Evolutionary conservation across 441 rosid genomes (phyloP), one percentile per base, ranked within the genome.

Genomic region (Flueggea neowawraea): DNA sequence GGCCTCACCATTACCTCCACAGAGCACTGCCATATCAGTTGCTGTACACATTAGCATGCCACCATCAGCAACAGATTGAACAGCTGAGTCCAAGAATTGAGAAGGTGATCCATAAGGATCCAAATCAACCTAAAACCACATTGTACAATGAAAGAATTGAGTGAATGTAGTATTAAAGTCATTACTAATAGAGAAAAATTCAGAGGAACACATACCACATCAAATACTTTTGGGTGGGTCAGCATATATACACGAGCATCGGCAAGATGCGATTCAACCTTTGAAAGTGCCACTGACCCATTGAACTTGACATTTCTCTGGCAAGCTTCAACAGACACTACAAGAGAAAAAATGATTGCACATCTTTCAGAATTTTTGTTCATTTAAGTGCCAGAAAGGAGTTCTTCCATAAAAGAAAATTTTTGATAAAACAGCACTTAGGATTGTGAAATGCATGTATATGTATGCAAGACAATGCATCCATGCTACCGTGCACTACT

Each of bases 51-150:
- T 86, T 61, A 95, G 80, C 77, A 91, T 58, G 75, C 98, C 99
- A 63, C 98, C 99, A 82, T 95, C 98, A 59, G 64, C 89, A 76
- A 90, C 98, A 55, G 93, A 89, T 64, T 95, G 99, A 70, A 95
- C 89, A 47, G 99, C 98, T 52, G 97, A 90, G 71, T 95, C 99
- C 80, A 95, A 85, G 78, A 95, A 95, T 22, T 90, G 70, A 15
- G 99, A 89, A 45, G 99, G 99, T 1, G 99, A 81, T 69, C 99
- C 99, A 63, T 95, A 95, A 63, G 99, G 99, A 80, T 95, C 99
- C 55, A 91, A 96, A 84, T 95, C 99, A 82, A 95, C 98, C 99
- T 91, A 80, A 70, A 69, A 80, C 17, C 67, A 52, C 55, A 59
- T 48, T 33, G 45, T 69, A 45, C 65, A 69, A 68, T 14, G 57